Base-by-base conservation (phyloP, 345 rosid species). In the Camelina laxa region DNA sequence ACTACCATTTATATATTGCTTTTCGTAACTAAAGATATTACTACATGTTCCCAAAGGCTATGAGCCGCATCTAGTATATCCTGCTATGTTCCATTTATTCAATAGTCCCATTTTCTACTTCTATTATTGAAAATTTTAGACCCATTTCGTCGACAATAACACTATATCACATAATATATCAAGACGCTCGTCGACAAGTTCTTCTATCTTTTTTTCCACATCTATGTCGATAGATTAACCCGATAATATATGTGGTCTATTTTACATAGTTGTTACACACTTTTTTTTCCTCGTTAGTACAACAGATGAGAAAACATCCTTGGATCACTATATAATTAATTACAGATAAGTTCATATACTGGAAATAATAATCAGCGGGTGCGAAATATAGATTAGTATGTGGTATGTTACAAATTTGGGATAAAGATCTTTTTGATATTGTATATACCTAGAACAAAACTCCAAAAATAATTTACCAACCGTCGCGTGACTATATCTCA, bases 81-180 rank as follows among this genome's bases (percentile, higher is more conserved):
- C 60, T 77, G 42, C 63, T 59, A 47, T 58, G 61, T 77, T 59
- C 45, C 45, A 71, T 39, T 56, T 45, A 70, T 51, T 76, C 65
- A 76, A 16, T 51, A 21, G 27, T 35, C 70, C 17, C 62, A 41
- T 60, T 55, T 68, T 69, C 55, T 12, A 53, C 42, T 65, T 62
- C 69, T 53, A 21, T 75, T 68, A 68, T 42, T 62, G 62, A 27
- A 57, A 49, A 17, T 0, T 7, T 20, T 2, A 60, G 33, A 45
- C 59, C 33, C 33, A 75, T 75, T 50, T 75, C 13, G 36, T 38
- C 24, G 51, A 16, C 53, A 35, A 35, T 10, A 58, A 36, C 21
- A 48, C 21, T 16, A 47, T 3, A 31, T 31, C 62, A 61, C 59
- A 35, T 47, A 27, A 9, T 33, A 33, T 30, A 33, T 30, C 17